Evolutionary conservation across 148 eudicot genomes (phyloP).

Genomic region (Heliamphora exappendiculata): DNA sequence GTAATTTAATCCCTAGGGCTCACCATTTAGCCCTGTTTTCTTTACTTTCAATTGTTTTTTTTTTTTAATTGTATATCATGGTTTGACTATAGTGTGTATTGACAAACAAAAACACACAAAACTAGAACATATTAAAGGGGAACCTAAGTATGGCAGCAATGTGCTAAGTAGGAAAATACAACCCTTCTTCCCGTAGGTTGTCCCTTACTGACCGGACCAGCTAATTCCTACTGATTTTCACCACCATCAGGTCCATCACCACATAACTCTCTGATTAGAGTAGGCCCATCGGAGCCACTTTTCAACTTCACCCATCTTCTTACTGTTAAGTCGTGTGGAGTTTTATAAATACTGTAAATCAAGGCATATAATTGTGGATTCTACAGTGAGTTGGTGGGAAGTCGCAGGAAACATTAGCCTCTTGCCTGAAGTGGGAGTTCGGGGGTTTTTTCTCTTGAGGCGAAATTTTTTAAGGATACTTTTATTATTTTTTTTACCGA

Average conservation of each 20-base stretch:
- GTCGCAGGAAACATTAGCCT: neutral
- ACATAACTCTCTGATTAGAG: neutral
- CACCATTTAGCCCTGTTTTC: too few relatives aligned
- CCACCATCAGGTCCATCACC: neutral
- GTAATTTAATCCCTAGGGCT: too few relatives aligned
- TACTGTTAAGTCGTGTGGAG: neutral
- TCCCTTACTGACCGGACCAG: slow-evolving; percentile 16
- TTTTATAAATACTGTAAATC: too few relatives aligned
- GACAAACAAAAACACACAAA: neutral
- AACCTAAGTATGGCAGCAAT: neutral
- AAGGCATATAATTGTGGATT: too few relatives aligned
- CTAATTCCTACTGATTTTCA: neutral
- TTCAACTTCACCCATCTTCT: neutral
- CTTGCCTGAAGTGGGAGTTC: too few relatives aligned
- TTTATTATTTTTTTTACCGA: too few relatives aligned
- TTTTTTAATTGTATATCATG: too few relatives aligned
- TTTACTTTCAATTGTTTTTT: too few relatives aligned
- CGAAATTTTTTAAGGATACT: too few relatives aligned
- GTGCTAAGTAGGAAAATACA: slow-evolving; percentile 6
- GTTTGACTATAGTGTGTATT: neutral
- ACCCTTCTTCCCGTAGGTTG: slow-evolving; percentile 4
- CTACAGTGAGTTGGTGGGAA: too few relatives aligned
- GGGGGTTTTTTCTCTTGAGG: too few relatives aligned
- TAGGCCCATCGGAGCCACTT: neutral
- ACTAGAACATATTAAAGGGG: neutral